Evolutionary conservation across 208 protist genomes (phyloP), one percentile per base, ranked within the genome.

Genomic region (Crithidia brevicula): DNA sequence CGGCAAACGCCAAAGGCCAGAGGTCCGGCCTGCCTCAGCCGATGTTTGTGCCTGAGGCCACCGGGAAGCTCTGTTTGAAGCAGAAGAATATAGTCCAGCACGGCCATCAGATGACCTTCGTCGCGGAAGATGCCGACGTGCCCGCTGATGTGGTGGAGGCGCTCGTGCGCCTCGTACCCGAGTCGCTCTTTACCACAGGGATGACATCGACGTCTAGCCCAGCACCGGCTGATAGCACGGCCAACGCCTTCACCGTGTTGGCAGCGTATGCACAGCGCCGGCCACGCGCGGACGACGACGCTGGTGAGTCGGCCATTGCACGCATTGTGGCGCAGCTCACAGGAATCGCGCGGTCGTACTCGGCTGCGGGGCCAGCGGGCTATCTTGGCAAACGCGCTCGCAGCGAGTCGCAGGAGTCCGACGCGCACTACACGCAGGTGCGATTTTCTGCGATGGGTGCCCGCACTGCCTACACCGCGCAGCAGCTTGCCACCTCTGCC

Each of bases 61-160:
- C 53, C 34, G 78, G 78, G 11, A 83, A 82, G 65, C 72, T 91
- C 16, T 74, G 79, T 20, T 66, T 92, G 33, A 95, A 95, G 68
- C 67, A 86, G 36, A 69, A 75, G 34, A 92, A 86, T 63, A 88
- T 53, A 15, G 81, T 95, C 4, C 76, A 88, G 50, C n/a, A 68
- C 6, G 89, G 89, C 0, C 66, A 86, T n/a, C 89, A 95, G 62
- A 66, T 91, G 70, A 85, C 54, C 56, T 87, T 84, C 51, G 59
- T 82, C 11, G 27, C 75, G 6, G 75, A 92, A 62, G 75, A 84
- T 28, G 60, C 71, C 13, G 50, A 82, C 20, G 65, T 94, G 34
- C 81, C 75, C 16, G 20, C 76, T 7, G 64, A 67, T 4, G 71
- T 92, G 15, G 77, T 86, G 49, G 59, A 73, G 15, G 72, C 59